A percentile compares a stretch with the other conserved stretches of the same genome.
These are phyloP conservation scores for Galium porrigens DNA, from an alignment of 305 asterid species.

Conservation along the genomic window DNA sequence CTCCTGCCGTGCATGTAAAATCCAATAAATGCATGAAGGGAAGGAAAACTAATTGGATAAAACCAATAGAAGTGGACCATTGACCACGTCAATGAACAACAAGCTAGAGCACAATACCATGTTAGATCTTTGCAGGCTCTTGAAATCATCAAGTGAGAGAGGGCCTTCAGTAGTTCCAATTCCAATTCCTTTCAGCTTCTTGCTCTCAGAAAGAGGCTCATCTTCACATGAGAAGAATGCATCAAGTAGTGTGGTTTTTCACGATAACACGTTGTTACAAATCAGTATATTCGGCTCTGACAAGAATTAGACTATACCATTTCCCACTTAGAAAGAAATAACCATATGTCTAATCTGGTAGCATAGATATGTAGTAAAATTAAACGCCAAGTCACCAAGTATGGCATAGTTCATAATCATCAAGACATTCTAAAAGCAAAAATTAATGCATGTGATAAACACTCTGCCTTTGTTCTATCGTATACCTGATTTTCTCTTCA, in stretches of 20 bases:
- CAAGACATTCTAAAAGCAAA: not conserved
- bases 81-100: conserved; percentile 10
- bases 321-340: not conserved
- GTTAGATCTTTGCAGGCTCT: conserved; percentile 82
- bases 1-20: conserved; percentile 39
- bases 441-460: too few species aligned
- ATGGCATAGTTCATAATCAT: not conserved
- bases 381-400: not conserved
- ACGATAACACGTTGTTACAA: not conserved
- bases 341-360: not conserved
- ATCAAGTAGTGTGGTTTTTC: not conserved
- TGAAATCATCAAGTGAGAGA: conserved; percentile 80
- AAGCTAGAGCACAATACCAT: conserved; percentile 32
- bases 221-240: conserved; percentile 31
- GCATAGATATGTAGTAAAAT: not conserved
- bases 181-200: conserved; percentile 83
- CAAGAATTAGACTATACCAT: not conserved
- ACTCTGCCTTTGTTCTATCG: not conserved
- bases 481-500: conserved; percentile 82
- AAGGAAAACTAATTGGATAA: conserved; percentile 13
- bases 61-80: conserved; percentile 7
- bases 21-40: conserved; percentile 14
- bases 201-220: conserved; percentile 51
- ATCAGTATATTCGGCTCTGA: not conserved
- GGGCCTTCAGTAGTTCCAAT: conserved; percentile 86